A percentile compares a stretch with the other conserved stretches of the same genome.
Evolutionary conservation across 768 basidiomycete genomes (phyloP).

Genomic region (Lactarius hatsudake): DNA sequence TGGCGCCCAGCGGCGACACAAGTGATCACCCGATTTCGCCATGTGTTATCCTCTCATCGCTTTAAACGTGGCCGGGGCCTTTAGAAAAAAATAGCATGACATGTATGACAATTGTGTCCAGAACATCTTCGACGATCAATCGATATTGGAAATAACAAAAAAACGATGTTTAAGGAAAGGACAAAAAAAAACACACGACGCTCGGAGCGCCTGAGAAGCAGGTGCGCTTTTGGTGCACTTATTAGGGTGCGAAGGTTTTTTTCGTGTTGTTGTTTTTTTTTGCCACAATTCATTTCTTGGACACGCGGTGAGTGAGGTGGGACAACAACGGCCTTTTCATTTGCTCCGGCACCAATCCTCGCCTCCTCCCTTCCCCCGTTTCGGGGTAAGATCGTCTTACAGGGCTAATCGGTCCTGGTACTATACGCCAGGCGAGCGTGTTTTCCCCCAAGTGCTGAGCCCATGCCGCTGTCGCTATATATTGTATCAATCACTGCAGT

Average conservation of each 20-base stretch:
- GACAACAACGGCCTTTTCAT: slow-evolving; percentile 13
- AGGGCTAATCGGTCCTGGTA: not conserved
- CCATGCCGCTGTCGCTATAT: not conserved
- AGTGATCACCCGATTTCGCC: slow-evolving; percentile 2
- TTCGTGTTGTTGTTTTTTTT: not conserved
- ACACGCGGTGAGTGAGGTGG: not conserved
- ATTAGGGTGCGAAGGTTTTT: not conserved
- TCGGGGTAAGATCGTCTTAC: slow-evolving; percentile 6
- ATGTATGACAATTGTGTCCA: not conserved
- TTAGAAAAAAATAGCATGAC: not conserved
- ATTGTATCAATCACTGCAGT: no score
- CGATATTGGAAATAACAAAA: slow-evolving; percentile 3
- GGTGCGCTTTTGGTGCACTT: not conserved
- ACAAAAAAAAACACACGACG: not conserved
- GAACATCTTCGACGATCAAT: slow-evolving; percentile 13
- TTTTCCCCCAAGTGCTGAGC: not conserved
- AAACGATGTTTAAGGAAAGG: not conserved
- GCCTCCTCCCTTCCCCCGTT: not conserved
- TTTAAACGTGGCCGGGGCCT: slow-evolving; percentile 8
- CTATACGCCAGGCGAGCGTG: not conserved
- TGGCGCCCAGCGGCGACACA: not conserved
- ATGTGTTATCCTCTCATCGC: not conserved
- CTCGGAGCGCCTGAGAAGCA: slow-evolving; percentile 2
- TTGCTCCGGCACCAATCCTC: slow-evolving; percentile 6
- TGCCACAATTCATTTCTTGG: slow-evolving; percentile 7